Base-by-base conservation (phyloP, 164 flowering plant genomes). In the Vitis labrusca region DNA sequence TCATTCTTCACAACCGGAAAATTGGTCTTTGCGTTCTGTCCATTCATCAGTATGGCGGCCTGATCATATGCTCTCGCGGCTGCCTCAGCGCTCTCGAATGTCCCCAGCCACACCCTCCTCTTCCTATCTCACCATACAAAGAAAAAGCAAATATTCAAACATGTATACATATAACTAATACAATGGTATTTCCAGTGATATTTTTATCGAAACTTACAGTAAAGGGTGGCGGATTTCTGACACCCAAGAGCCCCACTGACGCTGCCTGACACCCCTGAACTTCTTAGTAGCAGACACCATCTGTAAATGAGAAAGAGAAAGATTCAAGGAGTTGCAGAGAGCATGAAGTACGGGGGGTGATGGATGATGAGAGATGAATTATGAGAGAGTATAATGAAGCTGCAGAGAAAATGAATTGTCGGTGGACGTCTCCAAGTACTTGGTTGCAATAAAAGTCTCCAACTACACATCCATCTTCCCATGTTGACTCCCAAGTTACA, bases 161-260 rank as follows among this genome's bases (percentile, higher is more conserved):
- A 37, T 0, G 5, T 37, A 6, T 23, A 37, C 7, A 37, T 37
- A 6, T 6, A 37, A 37, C 44, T 37, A 3, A 3, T 3, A 37
- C 44, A 37, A 37, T 37, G 44, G 44, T 6, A 6, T 37, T 37
- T 37, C 44, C 7, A 1, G 27, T 1, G 27, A 37, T 37, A 6
- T 37, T 37, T 37, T 37, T 37, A 37, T 3, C 7, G 74, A 48
- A 56, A 8, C 60, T 71, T 83, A 91, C 97, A 91, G 82, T 30
- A 91, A 71, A 6, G 97, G 97, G 73, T 91, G 97, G 61, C 97
- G 91, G 70, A 91, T 91, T 66, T 91, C 97, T 8, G 94, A 88
- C 19, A 91, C 97, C 97, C 97, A 91, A 8, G 97, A 91, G 82
- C 97, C 97, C 97, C 97, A 91, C 71, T 88, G 91, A 65, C 97